Percentiles rank a stretch among this genome's conserved stretches.
These are phyloP conservation scores for Kentomonas sorsogonicus DNA, from an alignment of 208 protist genomes.

Conservation along the genomic window DNA sequence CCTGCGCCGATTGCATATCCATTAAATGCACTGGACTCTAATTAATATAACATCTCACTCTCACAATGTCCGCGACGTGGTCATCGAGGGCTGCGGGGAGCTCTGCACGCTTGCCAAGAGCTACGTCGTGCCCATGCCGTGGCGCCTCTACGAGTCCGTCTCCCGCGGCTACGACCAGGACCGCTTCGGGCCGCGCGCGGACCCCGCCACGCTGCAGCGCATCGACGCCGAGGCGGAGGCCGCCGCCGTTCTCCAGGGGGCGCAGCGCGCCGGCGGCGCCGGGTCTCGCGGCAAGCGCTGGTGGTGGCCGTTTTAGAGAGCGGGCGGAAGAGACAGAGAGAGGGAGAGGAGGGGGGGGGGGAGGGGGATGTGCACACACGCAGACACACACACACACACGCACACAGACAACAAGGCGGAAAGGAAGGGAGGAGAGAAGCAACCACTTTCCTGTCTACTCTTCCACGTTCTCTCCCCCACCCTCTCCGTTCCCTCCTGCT, in stretches of 20 bases:
- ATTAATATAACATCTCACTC: too few relatives aligned
- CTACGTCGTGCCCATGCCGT: slow-evolving; percentile 78
- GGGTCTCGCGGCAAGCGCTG: slow-evolving; percentile 11
- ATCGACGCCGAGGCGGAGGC: slow-evolving; percentile 20
- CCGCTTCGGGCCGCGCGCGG: slow-evolving; percentile 51
- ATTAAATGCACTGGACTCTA: too few relatives aligned
- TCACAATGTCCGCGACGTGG: too few relatives aligned
- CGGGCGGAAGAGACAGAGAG: neutral
- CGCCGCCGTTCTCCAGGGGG: too few relatives aligned
- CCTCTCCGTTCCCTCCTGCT: neutral
- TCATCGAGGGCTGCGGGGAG: slow-evolving; percentile 77
- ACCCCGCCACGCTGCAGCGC: slow-evolving; percentile 24
- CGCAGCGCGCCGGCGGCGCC: neutral
- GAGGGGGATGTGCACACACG: neutral
- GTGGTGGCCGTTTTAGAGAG: slow-evolving; percentile 18
- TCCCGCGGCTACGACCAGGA: slow-evolving; percentile 79
- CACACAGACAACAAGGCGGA: neutral
- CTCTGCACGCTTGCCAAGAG: slow-evolving; percentile 85
- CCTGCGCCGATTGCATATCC: too few relatives aligned
- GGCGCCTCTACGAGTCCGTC: slow-evolving; percentile 73
- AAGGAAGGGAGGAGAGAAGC: neutral
- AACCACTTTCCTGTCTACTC: too few relatives aligned
- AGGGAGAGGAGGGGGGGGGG: neutral
- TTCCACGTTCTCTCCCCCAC: neutral
- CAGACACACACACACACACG: neutral